phyloP scores from a whole-genome alignment of 768 basidiomycete genomes.

The Saitozyma sp. region DNA sequence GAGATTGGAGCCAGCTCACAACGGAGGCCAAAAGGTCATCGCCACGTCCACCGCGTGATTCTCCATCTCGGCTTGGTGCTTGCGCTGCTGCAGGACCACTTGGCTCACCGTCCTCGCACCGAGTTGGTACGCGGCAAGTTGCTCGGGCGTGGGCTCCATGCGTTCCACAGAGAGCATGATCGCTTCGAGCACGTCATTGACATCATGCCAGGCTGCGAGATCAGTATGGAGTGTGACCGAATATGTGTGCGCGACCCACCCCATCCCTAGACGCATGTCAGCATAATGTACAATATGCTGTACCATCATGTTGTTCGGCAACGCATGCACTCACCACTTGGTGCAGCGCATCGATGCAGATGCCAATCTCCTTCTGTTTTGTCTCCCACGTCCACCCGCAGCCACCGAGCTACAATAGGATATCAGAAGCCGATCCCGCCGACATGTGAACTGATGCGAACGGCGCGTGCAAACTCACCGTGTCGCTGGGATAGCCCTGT shows the following conservation, averaged over 20 bases:
- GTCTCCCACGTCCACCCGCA: constrained; percentile 38
- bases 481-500: constrained; percentile 33
- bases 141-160: constrained; percentile 23
- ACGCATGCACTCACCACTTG: constrained; percentile 26
- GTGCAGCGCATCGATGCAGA: constrained; percentile 30
- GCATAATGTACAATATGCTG: not conserved
- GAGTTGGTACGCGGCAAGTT: constrained; percentile 3
- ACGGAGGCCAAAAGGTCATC: not conserved
- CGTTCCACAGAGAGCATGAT: constrained; percentile 36
- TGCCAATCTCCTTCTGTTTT: constrained; percentile 24
- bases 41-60: not conserved
- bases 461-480: constrained; percentile 14
- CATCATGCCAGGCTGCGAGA: constrained; percentile 30
- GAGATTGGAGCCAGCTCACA: not conserved
- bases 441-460: not conserved
- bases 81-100: not conserved
- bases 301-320: not conserved
- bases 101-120: not conserved
- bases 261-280: constrained; percentile 20
- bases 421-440: not conserved
- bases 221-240: not conserved
- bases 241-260: constrained; percentile 11
- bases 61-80: not conserved
- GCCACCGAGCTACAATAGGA: constrained; percentile 22
- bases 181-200: constrained; percentile 21